These are phyloP conservation scores for Fusarium bulbicola DNA, from an alignment of 2,329 filamentous ascomycete species.

Conservation along the genomic window DNA sequence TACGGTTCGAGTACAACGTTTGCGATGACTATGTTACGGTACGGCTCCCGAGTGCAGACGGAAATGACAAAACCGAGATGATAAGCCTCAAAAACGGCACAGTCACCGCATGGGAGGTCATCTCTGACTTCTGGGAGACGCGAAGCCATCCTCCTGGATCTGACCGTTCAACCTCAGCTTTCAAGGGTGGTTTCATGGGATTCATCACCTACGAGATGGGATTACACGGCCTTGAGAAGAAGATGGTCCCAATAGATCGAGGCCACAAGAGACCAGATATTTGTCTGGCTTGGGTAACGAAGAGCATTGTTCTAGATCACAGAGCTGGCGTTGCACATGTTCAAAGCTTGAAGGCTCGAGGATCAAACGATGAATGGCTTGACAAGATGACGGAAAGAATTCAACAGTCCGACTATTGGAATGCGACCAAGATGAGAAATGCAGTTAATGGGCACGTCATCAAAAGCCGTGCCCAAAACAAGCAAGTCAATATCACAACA, in stretches of 20 bases:
- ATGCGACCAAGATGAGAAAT: slow-evolving; percentile 6
- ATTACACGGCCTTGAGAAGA: slow-evolving; percentile 53
- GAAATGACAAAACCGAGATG: slow-evolving; percentile 13
- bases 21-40: slow-evolving; percentile 53
- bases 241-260: slow-evolving; percentile 39
- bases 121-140: slow-evolving; percentile 56
- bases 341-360: slow-evolving; percentile 56
- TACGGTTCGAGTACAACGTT: slow-evolving; percentile 66
- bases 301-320: slow-evolving; percentile 82
- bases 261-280: slow-evolving; percentile 70
- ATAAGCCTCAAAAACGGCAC: slow-evolving; percentile 39
- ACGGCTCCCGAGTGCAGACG: slow-evolving; percentile 34
- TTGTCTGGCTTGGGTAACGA: slow-evolving; percentile 78
- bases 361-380: slow-evolving; percentile 46
- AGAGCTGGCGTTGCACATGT: slow-evolving; percentile 67
- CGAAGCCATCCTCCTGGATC: slow-evolving; percentile 39
- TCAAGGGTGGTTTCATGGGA: slow-evolving; percentile 86
- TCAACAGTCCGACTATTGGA: slow-evolving; percentile 48
- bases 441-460: slow-evolving; percentile 19
- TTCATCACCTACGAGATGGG: slow-evolving; percentile 88
- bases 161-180: slow-evolving; percentile 55
- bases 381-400: slow-evolving; percentile 44
- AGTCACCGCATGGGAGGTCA: slow-evolving; percentile 59
- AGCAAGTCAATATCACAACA: slow-evolving; percentile 44
- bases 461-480: slow-evolving; percentile 1